These are phyloP conservation scores for Hypoxylon sp. DNA, from an alignment of 2,329 filamentous ascomycete genomes.

Conservation along the genomic window DNA sequence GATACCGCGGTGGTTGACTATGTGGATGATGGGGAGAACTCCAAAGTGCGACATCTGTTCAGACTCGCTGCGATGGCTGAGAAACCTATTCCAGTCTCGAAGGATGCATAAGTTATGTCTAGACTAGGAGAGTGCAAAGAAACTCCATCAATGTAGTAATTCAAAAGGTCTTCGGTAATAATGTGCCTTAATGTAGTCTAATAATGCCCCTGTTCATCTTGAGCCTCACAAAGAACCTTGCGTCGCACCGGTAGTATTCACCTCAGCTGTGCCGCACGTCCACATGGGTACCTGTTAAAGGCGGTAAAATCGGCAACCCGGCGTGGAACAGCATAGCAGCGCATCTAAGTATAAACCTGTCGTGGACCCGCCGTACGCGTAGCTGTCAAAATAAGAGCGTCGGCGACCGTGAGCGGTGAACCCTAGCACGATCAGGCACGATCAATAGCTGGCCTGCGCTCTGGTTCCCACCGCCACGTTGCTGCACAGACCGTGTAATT, in stretches of 20 bases:
- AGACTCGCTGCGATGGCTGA: constrained; percentile 65
- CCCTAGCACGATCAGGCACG: neutral
- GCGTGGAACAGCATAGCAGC: too few species aligned
- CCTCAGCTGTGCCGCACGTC: neutral
- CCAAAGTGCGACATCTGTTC: constrained; percentile 64
- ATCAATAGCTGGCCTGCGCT: neutral
- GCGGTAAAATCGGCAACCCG: too few species aligned
- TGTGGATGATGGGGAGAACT: constrained; percentile 58
- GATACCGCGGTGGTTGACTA: constrained; percentile 67
- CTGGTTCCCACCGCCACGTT: constrained; percentile 1
- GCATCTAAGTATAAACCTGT: neutral
- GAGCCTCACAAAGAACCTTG: neutral
- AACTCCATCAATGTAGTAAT: neutral
- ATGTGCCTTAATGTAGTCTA: neutral
- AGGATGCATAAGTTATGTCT: neutral
- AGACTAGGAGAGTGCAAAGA: neutral
- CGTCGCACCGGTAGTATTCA: neutral
- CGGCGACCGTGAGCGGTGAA: neutral
- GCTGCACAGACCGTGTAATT: constrained; percentile 5
- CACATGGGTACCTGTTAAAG: neutral
- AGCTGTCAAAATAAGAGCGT: neutral
- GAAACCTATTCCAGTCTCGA: constrained; percentile 59
- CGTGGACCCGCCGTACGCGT: neutral
- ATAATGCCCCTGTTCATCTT: neutral
- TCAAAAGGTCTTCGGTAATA: neutral